A percentile compares a stretch with the other conserved stretches of the same genome.
Conservation (phyloP, 306 rosid genomes). For the Malus sylvestris region DNA sequence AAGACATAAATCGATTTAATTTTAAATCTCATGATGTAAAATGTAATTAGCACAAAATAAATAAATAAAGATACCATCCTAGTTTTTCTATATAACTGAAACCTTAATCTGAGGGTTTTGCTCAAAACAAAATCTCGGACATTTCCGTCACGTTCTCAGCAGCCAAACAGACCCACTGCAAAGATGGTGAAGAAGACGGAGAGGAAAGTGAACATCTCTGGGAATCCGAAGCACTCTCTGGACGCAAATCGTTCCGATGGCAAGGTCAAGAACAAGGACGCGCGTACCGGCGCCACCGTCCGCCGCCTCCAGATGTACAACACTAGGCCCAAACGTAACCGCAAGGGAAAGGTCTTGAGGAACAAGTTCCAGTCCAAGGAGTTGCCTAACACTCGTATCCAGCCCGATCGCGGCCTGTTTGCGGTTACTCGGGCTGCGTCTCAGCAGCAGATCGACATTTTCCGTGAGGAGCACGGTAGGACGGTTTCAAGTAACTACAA, state of each 20-base stretch:
- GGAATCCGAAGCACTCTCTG: constrained; percentile 86
- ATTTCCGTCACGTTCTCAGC: background rate
- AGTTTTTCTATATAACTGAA: too few relatives aligned
- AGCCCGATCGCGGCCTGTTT: constrained; percentile 88
- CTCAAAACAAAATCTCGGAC: background rate
- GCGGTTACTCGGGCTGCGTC: constrained; percentile 71
- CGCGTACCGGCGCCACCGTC: constrained; percentile 75
- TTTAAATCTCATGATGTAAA: too few relatives aligned
- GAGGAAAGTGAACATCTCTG: constrained; percentile 54
- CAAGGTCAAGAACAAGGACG: constrained; percentile 15
- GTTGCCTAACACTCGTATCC: constrained; percentile 70
- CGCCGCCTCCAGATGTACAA: constrained; percentile 94
- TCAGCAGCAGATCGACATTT: constrained; percentile 75
- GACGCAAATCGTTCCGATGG: constrained; percentile 61
- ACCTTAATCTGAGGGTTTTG: background rate
- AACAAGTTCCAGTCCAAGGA: constrained; percentile 68
- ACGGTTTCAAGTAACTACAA: constrained; percentile 34
- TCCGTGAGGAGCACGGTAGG: constrained; percentile 56
- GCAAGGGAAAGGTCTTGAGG: constrained; percentile 46
- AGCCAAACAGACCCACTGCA: too few relatives aligned
- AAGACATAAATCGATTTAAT: too few relatives aligned
- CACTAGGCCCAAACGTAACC: constrained; percentile 55
- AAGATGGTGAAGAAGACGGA: too few relatives aligned
- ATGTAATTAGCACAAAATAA: too few relatives aligned
- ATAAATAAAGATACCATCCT: too few relatives aligned